phyloP scores from a whole-genome alignment of 2,329 filamentous ascomycete species.

The Alternaria sp. region DNA sequence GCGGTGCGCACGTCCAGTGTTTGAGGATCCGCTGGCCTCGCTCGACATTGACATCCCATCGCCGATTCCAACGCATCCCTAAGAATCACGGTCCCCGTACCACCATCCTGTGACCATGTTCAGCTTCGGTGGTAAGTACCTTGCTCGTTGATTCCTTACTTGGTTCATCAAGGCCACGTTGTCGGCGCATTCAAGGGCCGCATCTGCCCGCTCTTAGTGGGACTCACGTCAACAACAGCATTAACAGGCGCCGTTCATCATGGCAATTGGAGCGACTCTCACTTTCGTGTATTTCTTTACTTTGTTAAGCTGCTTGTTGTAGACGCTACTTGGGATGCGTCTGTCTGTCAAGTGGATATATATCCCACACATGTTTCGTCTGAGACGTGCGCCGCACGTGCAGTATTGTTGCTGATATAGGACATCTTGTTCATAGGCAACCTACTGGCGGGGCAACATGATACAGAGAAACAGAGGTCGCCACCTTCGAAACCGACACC shows the following conservation, averaged over 20 bases:
- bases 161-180: conserved; percentile 4
- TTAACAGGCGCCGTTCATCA: neutral
- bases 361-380: conserved; percentile 43
- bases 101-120: conserved; percentile 39
- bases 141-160: conserved; percentile 3
- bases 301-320: conserved; percentile 3
- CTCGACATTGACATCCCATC: conserved; percentile 11
- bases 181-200: conserved; percentile 2
- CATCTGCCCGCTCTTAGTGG: conserved; percentile 4
- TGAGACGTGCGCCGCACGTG: conserved; percentile 34
- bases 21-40: conserved; percentile 12
- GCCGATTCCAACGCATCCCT: conserved; percentile 11
- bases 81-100: neutral
- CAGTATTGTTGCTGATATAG: conserved; percentile 41
- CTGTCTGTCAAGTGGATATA: conserved; percentile 25
- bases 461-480: conserved; percentile 52
- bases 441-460: conserved; percentile 52
- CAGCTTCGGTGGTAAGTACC: conserved; percentile 49
- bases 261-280: neutral
- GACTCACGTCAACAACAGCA: conserved; percentile 2
- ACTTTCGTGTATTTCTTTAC: neutral
- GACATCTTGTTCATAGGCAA: conserved; percentile 36
- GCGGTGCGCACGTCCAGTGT: conserved; percentile 26
- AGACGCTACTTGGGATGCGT: conserved; percentile 24
- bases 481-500: conserved; percentile 61